Evolutionary conservation across 176 grass and related monocot species (phyloP).

Genomic region (Ampelocalamus luodianensis): DNA sequence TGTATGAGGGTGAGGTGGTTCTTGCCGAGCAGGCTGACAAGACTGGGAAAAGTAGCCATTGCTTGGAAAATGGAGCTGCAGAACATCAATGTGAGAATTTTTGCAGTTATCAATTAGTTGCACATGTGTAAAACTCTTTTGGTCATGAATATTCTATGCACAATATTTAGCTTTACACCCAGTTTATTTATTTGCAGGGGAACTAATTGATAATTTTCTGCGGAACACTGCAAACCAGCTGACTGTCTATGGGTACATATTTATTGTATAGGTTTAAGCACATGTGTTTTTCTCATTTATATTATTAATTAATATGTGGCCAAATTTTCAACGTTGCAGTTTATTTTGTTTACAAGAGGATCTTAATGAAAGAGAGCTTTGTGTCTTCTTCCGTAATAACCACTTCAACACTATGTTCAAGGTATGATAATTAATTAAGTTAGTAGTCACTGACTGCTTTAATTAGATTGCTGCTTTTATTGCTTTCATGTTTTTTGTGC

Average conservation of each 20-base stretch:
- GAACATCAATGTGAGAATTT: conserved; percentile 78
- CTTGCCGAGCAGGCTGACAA: conserved; percentile 74
- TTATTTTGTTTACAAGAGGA: conserved; percentile 98
- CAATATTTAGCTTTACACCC: conserved; percentile 26
- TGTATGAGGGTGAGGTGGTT: conserved; percentile 88
- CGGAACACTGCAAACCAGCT: conserved; percentile 84
- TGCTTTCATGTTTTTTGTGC: conserved; percentile 34
- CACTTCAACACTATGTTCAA: conserved; percentile 99
- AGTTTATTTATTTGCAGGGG: conserved; percentile 71
- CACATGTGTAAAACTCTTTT: conserved; percentile 18
- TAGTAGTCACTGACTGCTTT: not conserved
- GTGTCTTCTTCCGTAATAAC: conserved; percentile 98
- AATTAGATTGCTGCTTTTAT: conserved; percentile 9
- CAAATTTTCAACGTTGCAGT: conserved; percentile 53
- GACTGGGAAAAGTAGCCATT: conserved; percentile 42
- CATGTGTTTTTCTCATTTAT: conserved; percentile 2
- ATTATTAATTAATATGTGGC: conserved; percentile 9
- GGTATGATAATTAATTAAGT: conserved; percentile 53
- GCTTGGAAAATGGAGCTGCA: conserved; percentile 38
- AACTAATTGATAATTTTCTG: conserved; percentile 86
- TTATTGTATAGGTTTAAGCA: not conserved
- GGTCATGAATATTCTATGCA: conserved; percentile 22
- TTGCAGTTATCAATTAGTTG: not conserved
- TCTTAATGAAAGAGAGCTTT: conserved; percentile 93
- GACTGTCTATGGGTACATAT: conserved; percentile 87